A percentile compares a stretch with the other conserved stretches of the same genome.
These are phyloP conservation scores for Xylaria bambusicola DNA, from an alignment of 495 filamentous ascomycete species.

Conservation along the genomic window DNA sequence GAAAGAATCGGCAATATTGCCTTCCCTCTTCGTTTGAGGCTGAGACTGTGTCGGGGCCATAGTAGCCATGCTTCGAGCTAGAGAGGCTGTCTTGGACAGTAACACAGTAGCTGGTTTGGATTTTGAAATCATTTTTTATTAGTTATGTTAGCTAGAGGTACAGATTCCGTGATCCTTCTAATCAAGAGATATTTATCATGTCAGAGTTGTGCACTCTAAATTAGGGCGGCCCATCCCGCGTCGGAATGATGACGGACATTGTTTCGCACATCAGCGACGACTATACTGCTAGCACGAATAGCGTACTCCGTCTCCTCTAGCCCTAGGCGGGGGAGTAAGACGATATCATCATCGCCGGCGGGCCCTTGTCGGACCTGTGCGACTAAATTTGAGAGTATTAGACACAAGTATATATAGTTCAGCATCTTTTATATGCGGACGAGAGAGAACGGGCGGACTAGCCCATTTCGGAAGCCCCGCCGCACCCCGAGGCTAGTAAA, in stretches of 20 bases:
- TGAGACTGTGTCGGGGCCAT: constrained; percentile 14
- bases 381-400: not conserved
- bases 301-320: not conserved
- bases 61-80: constrained; percentile 12
- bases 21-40: constrained; percentile 45
- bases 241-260: constrained; percentile 7
- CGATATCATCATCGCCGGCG: not conserved
- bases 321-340: not conserved
- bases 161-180: too few species aligned
- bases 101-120: not conserved
- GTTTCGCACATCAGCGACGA: not conserved
- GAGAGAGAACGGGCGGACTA: constrained; percentile 1
- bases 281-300: not conserved
- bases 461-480: not conserved
- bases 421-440: not conserved
- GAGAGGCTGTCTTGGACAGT: not conserved
- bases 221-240: too few species aligned
- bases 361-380: not conserved
- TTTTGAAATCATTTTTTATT: not conserved
- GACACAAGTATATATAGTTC: not conserved
- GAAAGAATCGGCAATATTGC: constrained; percentile 84
- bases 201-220: too few species aligned
- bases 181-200: too few species aligned
- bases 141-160: too few species aligned
- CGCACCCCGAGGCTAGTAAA: not conserved